A percentile compares a stretch with the other conserved stretches of the same genome.
Conservation (phyloP, 805 yeast genomes). For the Peterozyma toletana region DNA sequence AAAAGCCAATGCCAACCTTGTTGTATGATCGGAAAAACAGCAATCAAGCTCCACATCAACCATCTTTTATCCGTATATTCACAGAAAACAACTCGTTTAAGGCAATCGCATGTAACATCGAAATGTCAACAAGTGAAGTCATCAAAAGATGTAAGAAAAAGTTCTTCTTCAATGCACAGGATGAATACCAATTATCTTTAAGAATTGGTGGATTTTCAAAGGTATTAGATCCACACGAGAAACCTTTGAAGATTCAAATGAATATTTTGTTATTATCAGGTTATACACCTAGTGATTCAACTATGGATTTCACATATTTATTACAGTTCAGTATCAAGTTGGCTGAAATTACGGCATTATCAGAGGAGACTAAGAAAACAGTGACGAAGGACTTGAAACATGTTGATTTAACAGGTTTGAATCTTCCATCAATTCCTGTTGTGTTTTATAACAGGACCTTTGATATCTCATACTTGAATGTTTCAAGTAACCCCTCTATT, state of each 20-base stretch:
- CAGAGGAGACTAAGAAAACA: slow-evolving; percentile 64
- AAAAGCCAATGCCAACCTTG: background rate
- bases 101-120: slow-evolving; percentile 72
- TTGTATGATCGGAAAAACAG: too few relatives aligned
- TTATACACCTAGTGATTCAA: slow-evolving; percentile 74
- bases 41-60: background rate
- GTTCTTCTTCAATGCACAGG: slow-evolving; percentile 61
- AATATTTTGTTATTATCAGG: slow-evolving; percentile 71
- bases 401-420: slow-evolving; percentile 67
- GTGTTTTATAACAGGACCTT: slow-evolving; percentile 72
- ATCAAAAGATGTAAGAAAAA: slow-evolving; percentile 68
- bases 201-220: slow-evolving; percentile 73
- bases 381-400: slow-evolving; percentile 60
- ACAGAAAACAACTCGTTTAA: slow-evolving; percentile 7
- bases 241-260: slow-evolving; percentile 72
- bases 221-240: slow-evolving; percentile 63
- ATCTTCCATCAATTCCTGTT: slow-evolving; percentile 79
- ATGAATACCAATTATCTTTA: slow-evolving; percentile 70
- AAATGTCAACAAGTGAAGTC: slow-evolving; percentile 70
- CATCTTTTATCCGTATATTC: slow-evolving; percentile 8
- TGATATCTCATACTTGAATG: slow-evolving; percentile 75
- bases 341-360: slow-evolving; percentile 50
- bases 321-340: slow-evolving; percentile 74
- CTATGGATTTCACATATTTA: slow-evolving; percentile 76
- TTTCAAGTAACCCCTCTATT: slow-evolving; percentile 81